Evolutionary conservation across 2,329 filamentous ascomycete genomes (phyloP).

Genomic region (Alternaria triticina): DNA sequence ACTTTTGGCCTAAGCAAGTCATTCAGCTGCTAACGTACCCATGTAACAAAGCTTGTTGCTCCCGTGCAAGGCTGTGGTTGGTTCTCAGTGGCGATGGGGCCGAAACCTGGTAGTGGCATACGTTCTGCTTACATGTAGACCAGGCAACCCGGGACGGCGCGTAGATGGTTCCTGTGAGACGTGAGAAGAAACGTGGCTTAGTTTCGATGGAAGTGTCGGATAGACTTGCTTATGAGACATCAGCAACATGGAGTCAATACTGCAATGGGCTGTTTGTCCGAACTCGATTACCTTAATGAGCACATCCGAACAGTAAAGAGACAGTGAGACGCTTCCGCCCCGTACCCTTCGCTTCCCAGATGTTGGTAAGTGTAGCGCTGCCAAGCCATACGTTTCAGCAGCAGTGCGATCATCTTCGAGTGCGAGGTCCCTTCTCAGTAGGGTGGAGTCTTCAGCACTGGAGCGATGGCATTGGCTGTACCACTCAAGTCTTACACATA

Average conservation of each 20-base stretch:
- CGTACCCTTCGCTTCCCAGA: neutral
- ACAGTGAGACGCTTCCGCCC: neutral
- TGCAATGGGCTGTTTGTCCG: neutral
- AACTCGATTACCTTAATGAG: neutral
- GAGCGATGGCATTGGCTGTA: neutral
- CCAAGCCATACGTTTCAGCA: neutral
- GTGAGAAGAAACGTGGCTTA: neutral
- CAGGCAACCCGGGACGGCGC: constrained; percentile 4
- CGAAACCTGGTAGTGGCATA: neutral
- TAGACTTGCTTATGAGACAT: neutral
- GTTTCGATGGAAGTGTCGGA: neutral
- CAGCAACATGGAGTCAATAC: neutral
- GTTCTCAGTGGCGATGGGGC: neutral
- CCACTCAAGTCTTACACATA: neutral
- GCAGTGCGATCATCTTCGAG: neutral
- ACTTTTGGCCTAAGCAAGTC: neutral
- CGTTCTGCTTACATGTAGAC: constrained; percentile 1
- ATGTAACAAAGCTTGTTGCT: constrained; percentile 9
- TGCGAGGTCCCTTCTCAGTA: neutral
- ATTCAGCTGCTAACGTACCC: constrained; percentile 13
- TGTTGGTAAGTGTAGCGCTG: neutral
- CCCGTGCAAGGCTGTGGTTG: neutral
- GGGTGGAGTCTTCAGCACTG: neutral
- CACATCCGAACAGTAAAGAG: neutral
- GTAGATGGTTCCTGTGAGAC: neutral